Percentiles rank a stretch among this genome's conserved stretches.
These are phyloP conservation scores for Aphanomyces astaci DNA, from an alignment of 352 stramenopile species.

Conservation along the genomic window DNA sequence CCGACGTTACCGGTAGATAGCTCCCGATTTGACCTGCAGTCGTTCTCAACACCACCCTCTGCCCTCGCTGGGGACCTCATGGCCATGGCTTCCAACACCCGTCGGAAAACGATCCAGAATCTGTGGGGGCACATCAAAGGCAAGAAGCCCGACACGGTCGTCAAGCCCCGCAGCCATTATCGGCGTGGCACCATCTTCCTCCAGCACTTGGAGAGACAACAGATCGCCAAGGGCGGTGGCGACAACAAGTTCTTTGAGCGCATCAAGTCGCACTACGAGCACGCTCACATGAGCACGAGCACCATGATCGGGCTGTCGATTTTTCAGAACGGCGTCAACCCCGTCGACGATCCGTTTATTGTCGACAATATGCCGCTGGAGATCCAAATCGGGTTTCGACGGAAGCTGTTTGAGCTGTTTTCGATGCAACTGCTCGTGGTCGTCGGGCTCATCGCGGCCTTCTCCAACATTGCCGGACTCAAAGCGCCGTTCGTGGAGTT, in stretches of 20 bases:
- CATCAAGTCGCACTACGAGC: conserved; percentile 60
- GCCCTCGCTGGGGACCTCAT: not conserved
- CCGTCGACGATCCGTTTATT: conserved; percentile 61
- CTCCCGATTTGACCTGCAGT: not conserved
- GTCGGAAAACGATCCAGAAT: not conserved
- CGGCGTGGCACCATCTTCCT: conserved; percentile 62
- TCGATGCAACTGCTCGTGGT: conserved; percentile 37
- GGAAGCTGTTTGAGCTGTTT: conserved; percentile 42
- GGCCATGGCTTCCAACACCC: not conserved
- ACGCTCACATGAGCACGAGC: conserved; percentile 60
- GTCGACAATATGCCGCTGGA: conserved; percentile 52
- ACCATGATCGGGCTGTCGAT: conserved; percentile 72
- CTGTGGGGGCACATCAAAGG: not conserved
- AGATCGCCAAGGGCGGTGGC: conserved; percentile 45
- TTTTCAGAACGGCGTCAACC: conserved; percentile 64
- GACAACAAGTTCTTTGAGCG: conserved; percentile 79
- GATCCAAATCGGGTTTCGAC: conserved; percentile 40
- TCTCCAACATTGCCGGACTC: conserved; percentile 25
- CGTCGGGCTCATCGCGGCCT: conserved; percentile 28
- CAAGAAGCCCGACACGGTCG: not conserved
- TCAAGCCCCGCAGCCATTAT: conserved; percentile 34
- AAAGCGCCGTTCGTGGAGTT: conserved; percentile 25
- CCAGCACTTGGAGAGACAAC: conserved; percentile 60
- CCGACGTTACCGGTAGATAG: not conserved
- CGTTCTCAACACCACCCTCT: not conserved